Evolutionary conservation across 768 basidiomycete genomes (phyloP), one percentile per base, ranked within the genome.

Genomic region (Calocybe cyanea): DNA sequence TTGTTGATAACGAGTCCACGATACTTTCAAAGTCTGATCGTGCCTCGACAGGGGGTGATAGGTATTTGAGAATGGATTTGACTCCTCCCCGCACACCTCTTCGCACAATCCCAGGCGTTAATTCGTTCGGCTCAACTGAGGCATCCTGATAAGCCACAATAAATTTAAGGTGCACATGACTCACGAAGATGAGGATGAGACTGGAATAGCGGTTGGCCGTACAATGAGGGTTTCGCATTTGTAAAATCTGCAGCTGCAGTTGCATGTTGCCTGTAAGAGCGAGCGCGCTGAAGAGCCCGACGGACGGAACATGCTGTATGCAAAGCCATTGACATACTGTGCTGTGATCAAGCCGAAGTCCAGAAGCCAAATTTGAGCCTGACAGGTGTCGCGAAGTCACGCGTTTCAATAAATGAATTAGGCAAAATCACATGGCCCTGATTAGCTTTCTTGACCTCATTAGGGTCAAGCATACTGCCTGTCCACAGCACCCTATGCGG

Each of bases 111-210:
- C 92, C 92, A 1, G 89, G 85, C 0, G 92, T 95, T 20, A 92
- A 68, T 48, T 96, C 89, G 46, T 78, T 69, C 1, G 72, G 64
- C 43, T 67, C 59, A 32, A 92, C 77, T 85, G 50, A 10, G 25
- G 38, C 43, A 13, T 2, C 7, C 28, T 35, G 23, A n/a, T 31
- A 35, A 43, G 15, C 41, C 14, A 23, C 35, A 23, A 30, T 32
- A 17, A 40, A 30, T 34, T 34, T 30, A 13, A 51, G 23, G 31
- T 7, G 14, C 23, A 23, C 14, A 31, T 9, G 20, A 68, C 76
- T 52, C 49, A 85, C 83, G 54, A 21, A 96, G 77, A 64, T 95
- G 90, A 0, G 92, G 85, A 61, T 96, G 93, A 0, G 89, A 89
- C 17, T 70, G 67, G 15, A 73, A 76, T 9, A 85, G 69, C 0